A percentile compares a stretch with the other conserved stretches of the same genome.
These are phyloP conservation scores for Rachicladosporium sp. DNA, from an alignment of 2,329 filamentous ascomycete species.

Conservation along the genomic window DNA sequence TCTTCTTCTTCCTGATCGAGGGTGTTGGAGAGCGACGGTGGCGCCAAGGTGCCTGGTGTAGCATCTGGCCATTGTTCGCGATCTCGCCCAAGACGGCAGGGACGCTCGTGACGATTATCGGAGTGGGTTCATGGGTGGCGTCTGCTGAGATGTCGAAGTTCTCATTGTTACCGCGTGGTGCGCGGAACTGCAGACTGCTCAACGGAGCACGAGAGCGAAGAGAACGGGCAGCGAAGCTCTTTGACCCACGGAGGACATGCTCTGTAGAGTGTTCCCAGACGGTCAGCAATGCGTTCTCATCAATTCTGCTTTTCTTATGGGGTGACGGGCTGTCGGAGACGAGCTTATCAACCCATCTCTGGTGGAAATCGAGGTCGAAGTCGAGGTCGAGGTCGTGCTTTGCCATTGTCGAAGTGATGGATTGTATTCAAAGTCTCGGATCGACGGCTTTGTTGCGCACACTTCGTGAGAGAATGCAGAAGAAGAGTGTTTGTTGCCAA, in stretches of 20 bases:
- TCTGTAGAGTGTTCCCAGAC: conserved; percentile 16
- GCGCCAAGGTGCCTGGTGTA: conserved; percentile 12
- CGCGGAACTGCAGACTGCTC: conserved; percentile 18
- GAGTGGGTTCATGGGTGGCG: conserved; percentile 7
- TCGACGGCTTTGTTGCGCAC: no score
- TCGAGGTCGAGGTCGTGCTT: conserved; percentile 2
- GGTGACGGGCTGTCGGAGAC: conserved; percentile 11
- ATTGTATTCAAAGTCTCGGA: neutral
- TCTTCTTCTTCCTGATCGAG: conserved; percentile 38
- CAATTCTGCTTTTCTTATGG: neutral
- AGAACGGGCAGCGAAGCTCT: conserved; percentile 25
- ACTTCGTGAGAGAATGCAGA: conserved; percentile 1
- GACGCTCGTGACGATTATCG: conserved; percentile 4
- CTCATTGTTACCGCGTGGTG: conserved; percentile 19
- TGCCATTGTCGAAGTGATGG: conserved; percentile 1
- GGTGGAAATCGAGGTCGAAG: conserved; percentile 2
- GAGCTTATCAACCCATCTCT: conserved; percentile 11
- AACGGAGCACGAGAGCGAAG: conserved; percentile 20
- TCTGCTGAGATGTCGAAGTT: conserved; percentile 15
- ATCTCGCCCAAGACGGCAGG: conserved; percentile 22
- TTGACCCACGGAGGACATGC: conserved; percentile 26
- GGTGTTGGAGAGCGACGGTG: conserved; percentile 34
- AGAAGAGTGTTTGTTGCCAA: conserved; percentile 2
- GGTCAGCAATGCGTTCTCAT: conserved; percentile 9
- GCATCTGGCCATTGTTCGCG: conserved; percentile 19